Evolutionary conservation across 352 stramenopile species (phyloP).

Genomic region (Pythium brachiatum): DNA sequence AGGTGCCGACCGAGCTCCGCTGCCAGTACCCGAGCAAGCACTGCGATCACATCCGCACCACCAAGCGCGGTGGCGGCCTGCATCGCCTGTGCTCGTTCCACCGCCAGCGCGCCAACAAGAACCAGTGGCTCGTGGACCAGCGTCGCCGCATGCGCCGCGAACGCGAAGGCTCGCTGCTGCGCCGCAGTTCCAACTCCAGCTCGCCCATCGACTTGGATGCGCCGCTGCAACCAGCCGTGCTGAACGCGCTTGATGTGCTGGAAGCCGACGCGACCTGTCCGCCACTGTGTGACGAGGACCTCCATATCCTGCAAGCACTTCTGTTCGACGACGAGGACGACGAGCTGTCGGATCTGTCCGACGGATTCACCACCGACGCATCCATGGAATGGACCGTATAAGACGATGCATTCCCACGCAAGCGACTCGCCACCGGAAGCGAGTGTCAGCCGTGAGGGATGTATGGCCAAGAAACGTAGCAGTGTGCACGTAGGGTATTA

Average conservation of each 20-base stretch:
- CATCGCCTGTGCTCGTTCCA: conserved; percentile 12
- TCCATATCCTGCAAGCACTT: conserved; percentile 9
- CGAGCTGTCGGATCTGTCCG: background rate
- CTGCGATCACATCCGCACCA: conserved; percentile 39
- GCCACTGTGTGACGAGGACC: conserved; percentile 3
- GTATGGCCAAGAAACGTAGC: too few relatives aligned
- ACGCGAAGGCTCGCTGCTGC: background rate
- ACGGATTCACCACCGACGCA: background rate
- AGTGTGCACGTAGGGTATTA: too few relatives aligned
- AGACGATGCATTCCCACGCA: too few relatives aligned
- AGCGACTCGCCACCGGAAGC: too few relatives aligned
- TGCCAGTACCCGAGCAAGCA: conserved; percentile 30
- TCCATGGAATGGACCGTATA: background rate
- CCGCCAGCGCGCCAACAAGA: conserved; percentile 16
- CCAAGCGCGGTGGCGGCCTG: conserved; percentile 39
- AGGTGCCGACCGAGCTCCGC: conserved; percentile 7
- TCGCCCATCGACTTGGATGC: background rate
- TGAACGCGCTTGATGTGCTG: background rate
- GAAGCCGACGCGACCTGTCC: background rate
- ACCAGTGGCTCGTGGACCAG: conserved; percentile 18
- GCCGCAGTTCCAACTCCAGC: background rate
- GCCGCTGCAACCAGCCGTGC: background rate
- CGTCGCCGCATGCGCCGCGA: conserved; percentile 14
- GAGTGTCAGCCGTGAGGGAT: too few relatives aligned
- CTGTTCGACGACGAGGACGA: conserved; percentile 15